A percentile compares a stretch with the other conserved stretches of the same genome.
Conservation (phyloP, 225 moss, liverwort and hornwort species). For the Ulota crispa region DNA sequence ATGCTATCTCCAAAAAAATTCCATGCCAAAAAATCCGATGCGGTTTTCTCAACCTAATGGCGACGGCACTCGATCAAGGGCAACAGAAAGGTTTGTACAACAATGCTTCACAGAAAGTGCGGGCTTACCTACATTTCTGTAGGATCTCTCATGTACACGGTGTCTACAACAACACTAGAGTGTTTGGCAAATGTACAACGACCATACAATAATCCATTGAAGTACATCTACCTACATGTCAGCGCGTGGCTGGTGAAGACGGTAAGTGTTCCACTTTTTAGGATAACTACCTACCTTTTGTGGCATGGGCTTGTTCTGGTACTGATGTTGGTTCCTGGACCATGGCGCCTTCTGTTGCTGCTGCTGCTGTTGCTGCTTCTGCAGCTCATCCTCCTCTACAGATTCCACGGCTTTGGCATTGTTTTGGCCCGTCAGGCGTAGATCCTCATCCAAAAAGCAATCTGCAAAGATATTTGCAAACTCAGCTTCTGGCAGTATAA, state of each 20-base stretch:
- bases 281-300: conserved; percentile 64
- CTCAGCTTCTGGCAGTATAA: background rate
- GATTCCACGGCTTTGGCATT: conserved; percentile 22
- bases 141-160: conserved; percentile 49
- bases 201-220: conserved; percentile 35
- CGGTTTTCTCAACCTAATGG: conserved; percentile 28
- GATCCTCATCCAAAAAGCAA: conserved; percentile 43
- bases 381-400: conserved; percentile 16
- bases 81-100: conserved; percentile 45
- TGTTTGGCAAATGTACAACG: conserved; percentile 44
- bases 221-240: conserved; percentile 47
- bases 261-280: conserved; percentile 59
- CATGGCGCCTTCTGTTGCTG: conserved; percentile 32
- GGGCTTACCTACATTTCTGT: conserved; percentile 41
- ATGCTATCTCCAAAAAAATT: conserved; percentile 33
- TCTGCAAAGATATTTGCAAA: conserved; percentile 27
- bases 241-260: conserved; percentile 85
- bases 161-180: conserved; percentile 40
- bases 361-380: conserved; percentile 10
- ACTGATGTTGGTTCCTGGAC: conserved; percentile 42
- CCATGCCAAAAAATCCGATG: conserved; percentile 41
- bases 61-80: conserved; percentile 36
- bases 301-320: conserved; percentile 58
- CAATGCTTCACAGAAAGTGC: conserved; percentile 41
- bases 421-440: conserved; percentile 29